Base-by-base conservation (phyloP, 768 basidiomycete genomes). In the Mycena venus region DNA sequence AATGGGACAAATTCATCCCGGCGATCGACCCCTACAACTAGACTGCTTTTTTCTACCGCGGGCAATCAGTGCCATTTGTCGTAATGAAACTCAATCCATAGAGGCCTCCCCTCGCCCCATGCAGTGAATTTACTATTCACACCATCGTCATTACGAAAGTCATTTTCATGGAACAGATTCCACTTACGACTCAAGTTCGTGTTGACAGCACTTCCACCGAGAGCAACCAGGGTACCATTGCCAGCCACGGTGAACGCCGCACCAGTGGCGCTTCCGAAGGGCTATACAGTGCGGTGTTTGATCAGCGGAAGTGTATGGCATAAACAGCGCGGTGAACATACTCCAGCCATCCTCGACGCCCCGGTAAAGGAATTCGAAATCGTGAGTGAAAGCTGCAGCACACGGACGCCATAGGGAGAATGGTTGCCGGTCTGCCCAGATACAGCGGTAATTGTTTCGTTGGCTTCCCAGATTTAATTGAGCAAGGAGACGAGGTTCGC, bases 1-100 rank as follows among this genome's bases (percentile, higher is more conserved):
- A 27, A 23, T 25, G n/a, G 23, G 11, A 44, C 29, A 29, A 63
- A 47, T 47, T 27, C 61, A 47, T 47, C 42, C 61, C 42, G 27
- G 42, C 61, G 42, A 47, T 44, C 3, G 4, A 44, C 25, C 61
- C 23, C 27, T 15, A 62, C 59, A 44, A 27, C 29, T 58, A 34
- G 17, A 59, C 58, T 59, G 44, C 31, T 49, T 64, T 49, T 64
- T 23, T 49, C 62, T 64, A 49, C 32, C 49, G 21, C 6, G 62
- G 29, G 44, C 62, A 64, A 64, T 49, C 44, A 23, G 62, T 64
- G 9, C 62, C 62, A 25, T 64, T 64, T 38, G 64, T 53, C 17
- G 64, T 51, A 55, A 66, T 66, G 25, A 66, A 66, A 66, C 64
- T 66, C 64, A 55, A 38, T 40, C 64, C 64, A 49, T 66, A 66